phyloP scores from a whole-genome alignment of 2,329 filamentous ascomycete species.

The Penicillium sp. region DNA sequence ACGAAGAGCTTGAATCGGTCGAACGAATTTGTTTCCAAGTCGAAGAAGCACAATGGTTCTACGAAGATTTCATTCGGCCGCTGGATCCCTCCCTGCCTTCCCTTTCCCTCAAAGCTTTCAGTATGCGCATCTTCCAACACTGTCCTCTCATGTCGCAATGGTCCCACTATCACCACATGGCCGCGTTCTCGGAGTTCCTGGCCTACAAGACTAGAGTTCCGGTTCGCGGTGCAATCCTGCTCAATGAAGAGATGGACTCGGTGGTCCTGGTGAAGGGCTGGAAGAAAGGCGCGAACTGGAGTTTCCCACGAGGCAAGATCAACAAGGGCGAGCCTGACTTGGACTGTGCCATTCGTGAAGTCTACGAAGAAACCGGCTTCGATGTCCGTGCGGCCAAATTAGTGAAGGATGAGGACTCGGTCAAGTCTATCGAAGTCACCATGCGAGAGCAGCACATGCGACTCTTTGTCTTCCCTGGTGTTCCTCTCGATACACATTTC shows the following conservation, averaged over 20 bases:
- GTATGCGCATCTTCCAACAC: slow-evolving; percentile 87
- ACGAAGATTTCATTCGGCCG: slow-evolving; percentile 97
- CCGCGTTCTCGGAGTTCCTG: slow-evolving; percentile 88
- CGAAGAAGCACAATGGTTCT: slow-evolving; percentile 99
- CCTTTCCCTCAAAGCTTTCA: slow-evolving; percentile 82
- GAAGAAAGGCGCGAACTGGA: slow-evolving; percentile 97
- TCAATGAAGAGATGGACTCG: slow-evolving; percentile 92
- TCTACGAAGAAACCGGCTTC: slow-evolving; percentile 93
- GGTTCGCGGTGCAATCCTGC: slow-evolving; percentile 88
- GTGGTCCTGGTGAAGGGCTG: slow-evolving; percentile 93
- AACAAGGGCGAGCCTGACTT: slow-evolving; percentile 95
- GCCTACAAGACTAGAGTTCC: slow-evolving; percentile 94
- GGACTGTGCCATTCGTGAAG: slow-evolving; percentile 90
- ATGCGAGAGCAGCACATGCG: slow-evolving; percentile 93
- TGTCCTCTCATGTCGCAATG: slow-evolving; percentile 85
- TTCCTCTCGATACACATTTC: slow-evolving; percentile 84
- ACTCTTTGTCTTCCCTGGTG: slow-evolving; percentile 86
- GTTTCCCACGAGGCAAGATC: slow-evolving; percentile 95
- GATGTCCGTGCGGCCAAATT: slow-evolving; percentile 76
- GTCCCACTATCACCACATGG: slow-evolving; percentile 73
- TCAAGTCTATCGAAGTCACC: slow-evolving; percentile 83
- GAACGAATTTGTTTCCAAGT: slow-evolving; percentile 98
- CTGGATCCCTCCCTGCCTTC: slow-evolving; percentile 82
- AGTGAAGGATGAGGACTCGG: slow-evolving; percentile 68
- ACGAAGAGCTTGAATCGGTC: slow-evolving; percentile 84